These are phyloP conservation scores for Parascedosporium putredinis DNA, from an alignment of 2,329 filamentous ascomycete genomes.

Conservation along the genomic window DNA sequence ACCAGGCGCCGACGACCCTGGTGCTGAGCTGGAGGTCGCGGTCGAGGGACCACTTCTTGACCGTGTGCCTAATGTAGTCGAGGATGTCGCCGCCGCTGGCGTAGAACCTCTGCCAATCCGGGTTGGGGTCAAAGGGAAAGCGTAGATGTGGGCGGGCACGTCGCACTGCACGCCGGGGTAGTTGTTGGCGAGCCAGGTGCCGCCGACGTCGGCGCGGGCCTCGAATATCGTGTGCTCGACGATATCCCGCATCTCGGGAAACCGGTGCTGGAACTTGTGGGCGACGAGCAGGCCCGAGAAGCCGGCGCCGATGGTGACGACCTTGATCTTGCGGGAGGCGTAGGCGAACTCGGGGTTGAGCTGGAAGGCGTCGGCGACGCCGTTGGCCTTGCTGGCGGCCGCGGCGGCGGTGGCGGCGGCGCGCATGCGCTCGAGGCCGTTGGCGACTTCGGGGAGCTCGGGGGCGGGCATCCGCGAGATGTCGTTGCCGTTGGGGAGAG, in stretches of 20 bases:
- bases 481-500: background rate
- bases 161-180: conserved; percentile 61
- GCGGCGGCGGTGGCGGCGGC: background rate
- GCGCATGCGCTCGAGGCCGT: background rate
- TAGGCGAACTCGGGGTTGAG: conserved; percentile 18
- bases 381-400: conserved; percentile 8
- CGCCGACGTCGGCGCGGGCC: conserved; percentile 54
- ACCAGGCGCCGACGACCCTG: conserved; percentile 20
- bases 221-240: conserved; percentile 57
- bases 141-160: conserved; percentile 58
- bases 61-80: conserved; percentile 42
- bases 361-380: conserved; percentile 17
- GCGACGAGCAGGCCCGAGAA: conserved; percentile 37
- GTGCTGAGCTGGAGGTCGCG: conserved; percentile 24
- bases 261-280: conserved; percentile 58
- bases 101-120: conserved; percentile 59
- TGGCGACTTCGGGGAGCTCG: conserved; percentile 7
- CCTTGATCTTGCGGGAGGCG: conserved; percentile 19
- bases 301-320: conserved; percentile 27
- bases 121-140: conserved; percentile 56
- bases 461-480: conserved; percentile 4
- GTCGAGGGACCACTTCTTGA: conserved; percentile 30
- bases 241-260: conserved; percentile 28
- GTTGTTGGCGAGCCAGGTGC: conserved; percentile 43
- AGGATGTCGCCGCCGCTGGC: conserved; percentile 56